Evolutionary conservation across 2,329 filamentous ascomycete genomes (phyloP).

Genomic region (Colletotrichum orchidophilum): DNA sequence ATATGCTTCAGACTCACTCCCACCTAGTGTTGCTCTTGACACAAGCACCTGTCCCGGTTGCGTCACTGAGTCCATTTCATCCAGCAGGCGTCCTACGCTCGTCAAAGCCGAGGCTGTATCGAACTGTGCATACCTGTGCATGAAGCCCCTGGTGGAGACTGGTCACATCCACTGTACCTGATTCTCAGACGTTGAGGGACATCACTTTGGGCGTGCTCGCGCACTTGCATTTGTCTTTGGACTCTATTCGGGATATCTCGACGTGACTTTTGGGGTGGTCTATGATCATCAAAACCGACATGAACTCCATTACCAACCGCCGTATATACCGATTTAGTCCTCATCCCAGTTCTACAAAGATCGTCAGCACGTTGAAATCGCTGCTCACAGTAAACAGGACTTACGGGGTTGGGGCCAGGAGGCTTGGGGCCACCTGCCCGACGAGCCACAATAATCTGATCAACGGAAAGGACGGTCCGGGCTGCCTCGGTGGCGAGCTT

Average conservation of each 20-base stretch:
- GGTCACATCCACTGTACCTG: neutral
- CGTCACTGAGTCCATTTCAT: no score
- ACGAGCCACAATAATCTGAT: constrained; percentile 98
- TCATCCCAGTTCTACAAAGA: constrained; percentile 67
- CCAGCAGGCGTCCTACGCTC: no score
- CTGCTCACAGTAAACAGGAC: constrained; percentile 36
- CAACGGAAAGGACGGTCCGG: constrained; percentile 91
- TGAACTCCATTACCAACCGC: constrained; percentile 27
- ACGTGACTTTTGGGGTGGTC: constrained; percentile 33
- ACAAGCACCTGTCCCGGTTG: no score
- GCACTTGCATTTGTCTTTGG: constrained; percentile 21
- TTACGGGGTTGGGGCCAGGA: constrained; percentile 85
- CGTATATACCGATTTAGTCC: constrained; percentile 53
- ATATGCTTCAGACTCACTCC: no score
- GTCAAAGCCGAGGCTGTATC: no score
- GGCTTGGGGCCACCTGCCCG: constrained; percentile 98
- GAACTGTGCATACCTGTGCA: no score
- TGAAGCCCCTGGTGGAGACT: no score
- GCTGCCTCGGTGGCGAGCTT: constrained; percentile 95
- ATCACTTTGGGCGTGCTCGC: neutral
- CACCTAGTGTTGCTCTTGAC: no score
- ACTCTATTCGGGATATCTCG: constrained; percentile 34
- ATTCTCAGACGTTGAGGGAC: neutral
- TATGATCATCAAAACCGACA: constrained; percentile 34
- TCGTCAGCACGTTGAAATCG: constrained; percentile 40